Conservation (phyloP, 2,329 filamentous ascomycete species). For the Mycocentrospora acerina region DNA sequence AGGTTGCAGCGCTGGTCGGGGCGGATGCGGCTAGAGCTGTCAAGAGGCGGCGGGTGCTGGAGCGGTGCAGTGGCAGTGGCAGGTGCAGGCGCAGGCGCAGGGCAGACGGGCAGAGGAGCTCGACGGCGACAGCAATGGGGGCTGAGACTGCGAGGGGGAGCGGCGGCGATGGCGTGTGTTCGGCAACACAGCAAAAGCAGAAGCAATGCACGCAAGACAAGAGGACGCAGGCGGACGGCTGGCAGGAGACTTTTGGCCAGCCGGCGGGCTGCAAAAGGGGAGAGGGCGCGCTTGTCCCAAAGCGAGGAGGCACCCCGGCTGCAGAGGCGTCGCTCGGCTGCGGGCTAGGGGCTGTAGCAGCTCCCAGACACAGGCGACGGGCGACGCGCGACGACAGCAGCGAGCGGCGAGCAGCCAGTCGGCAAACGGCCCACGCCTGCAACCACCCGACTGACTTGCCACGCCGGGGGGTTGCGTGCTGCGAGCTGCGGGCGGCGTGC, state of each 20-base stretch:
- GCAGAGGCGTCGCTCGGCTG: not conserved
- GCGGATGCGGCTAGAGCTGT: conserved; percentile 19
- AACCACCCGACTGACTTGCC: no score
- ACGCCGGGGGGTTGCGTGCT: not conserved
- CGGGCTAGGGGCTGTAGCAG: no score
- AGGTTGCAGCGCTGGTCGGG: conserved; percentile 31
- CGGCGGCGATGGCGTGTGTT: no score
- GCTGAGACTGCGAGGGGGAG: not conserved
- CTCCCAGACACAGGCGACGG: conserved; percentile 3
- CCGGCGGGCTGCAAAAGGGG: conserved; percentile 15
- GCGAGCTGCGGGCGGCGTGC: not conserved
- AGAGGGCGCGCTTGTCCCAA: conserved; percentile 10
- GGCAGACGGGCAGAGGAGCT: conserved; percentile 2
- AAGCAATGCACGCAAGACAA: not conserved
- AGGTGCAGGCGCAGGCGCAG: conserved; percentile 18
- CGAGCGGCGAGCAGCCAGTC: conserved; percentile 14
- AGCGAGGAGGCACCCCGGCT: conserved; percentile 1
- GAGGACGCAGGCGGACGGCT: conserved; percentile 1
- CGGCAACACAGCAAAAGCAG: conserved; percentile 1
- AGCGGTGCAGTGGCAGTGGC: conserved; percentile 29
- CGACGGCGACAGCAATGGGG: not conserved
- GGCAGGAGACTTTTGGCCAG: conserved; percentile 11
- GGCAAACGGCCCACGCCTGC: no score
- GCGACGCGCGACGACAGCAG: conserved; percentile 18
- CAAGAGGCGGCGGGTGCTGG: conserved; percentile 17